phyloP scores from a whole-genome alignment of 345 rosid species.

The Syzygium jambos region DNA sequence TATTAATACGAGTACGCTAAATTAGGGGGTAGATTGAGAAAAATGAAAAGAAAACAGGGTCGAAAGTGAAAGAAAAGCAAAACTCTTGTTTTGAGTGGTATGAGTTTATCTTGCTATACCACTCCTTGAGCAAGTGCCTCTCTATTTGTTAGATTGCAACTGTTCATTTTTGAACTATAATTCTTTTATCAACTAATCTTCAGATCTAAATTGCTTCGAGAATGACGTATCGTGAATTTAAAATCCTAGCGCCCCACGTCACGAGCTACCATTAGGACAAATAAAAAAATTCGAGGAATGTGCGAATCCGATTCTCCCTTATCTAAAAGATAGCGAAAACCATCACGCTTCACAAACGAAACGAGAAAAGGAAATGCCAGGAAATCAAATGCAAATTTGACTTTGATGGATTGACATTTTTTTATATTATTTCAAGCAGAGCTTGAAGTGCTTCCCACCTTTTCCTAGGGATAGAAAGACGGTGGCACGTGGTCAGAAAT shows the following conservation, averaged over 20 bases:
- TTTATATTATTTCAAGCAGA: background rate
- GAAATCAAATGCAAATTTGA: background rate
- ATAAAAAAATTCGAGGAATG: background rate
- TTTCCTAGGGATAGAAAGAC: background rate
- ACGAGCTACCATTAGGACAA: background rate
- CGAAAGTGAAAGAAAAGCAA: background rate
- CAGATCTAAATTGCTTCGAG: background rate
- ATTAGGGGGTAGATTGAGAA: background rate
- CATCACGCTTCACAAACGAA: background rate
- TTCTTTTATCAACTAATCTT: background rate
- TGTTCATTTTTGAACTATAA: background rate
- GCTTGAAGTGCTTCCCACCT: background rate
- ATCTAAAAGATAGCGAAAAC: background rate
- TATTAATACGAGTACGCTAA: background rate
- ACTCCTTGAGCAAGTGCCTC: background rate
- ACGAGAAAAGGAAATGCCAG: background rate
- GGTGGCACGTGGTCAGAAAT: background rate
- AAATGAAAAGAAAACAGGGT: accelerated
- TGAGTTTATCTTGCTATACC: background rate
- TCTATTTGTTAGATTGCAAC: background rate
- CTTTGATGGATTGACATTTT: background rate
- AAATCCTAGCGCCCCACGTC: background rate
- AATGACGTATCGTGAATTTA: background rate
- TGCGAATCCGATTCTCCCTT: background rate
- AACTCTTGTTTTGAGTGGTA: background rate